Evolutionary conservation across 2,329 filamentous ascomycete species (phyloP).

Genomic region (Venturia nashicola): DNA sequence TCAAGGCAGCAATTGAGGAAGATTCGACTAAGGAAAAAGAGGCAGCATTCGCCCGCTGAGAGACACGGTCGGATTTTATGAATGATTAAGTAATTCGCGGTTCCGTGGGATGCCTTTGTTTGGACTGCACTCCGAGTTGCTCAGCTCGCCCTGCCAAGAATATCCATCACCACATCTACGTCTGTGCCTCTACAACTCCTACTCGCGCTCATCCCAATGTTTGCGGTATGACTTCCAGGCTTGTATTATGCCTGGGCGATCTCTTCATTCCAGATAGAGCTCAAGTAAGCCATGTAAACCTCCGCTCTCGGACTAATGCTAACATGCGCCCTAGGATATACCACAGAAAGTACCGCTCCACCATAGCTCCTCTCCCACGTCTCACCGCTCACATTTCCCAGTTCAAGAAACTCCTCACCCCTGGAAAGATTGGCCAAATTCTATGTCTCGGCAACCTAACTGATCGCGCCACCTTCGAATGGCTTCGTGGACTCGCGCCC

Average conservation of each 20-base stretch:
- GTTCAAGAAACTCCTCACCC: constrained; percentile 45
- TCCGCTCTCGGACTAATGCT: constrained; percentile 13
- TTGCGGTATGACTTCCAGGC: constrained; percentile 26
- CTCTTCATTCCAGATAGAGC: constrained; percentile 31
- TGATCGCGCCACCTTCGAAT: constrained; percentile 43
- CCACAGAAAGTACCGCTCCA: constrained; percentile 24
- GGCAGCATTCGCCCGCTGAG: neutral
- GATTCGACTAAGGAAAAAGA: too few species aligned
- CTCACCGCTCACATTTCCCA: constrained; percentile 14
- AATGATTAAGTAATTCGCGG: neutral
- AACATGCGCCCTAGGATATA: constrained; percentile 26
- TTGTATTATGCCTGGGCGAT: constrained; percentile 29
- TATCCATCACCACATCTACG: neutral
- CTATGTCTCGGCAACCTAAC: constrained; percentile 48
- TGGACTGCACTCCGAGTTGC: neutral
- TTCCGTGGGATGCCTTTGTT: neutral
- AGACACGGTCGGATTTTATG: neutral
- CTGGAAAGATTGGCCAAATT: constrained; percentile 45
- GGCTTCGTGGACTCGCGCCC: constrained; percentile 42
- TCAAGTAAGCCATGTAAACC: constrained; percentile 23
- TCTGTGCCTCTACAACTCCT: neutral
- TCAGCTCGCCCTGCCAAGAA: neutral
- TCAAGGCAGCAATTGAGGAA: neutral
- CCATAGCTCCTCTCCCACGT: neutral
- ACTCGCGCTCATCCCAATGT: constrained; percentile 4